These are phyloP conservation scores for Salicornia ramosissima DNA, from an alignment of 148 eudicot species.

Conservation along the genomic window DNA sequence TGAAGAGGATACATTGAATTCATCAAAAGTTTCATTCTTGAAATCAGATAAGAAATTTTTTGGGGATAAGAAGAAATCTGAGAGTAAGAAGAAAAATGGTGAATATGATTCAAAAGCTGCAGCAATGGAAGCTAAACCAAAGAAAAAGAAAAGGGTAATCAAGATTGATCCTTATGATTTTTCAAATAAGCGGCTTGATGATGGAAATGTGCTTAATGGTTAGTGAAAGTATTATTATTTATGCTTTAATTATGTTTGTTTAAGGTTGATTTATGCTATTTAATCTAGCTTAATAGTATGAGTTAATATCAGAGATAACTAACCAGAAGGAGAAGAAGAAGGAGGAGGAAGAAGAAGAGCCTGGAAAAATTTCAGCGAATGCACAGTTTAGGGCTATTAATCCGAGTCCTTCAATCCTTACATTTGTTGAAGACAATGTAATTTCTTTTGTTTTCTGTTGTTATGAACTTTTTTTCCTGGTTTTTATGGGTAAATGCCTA, in stretches of 20 bases:
- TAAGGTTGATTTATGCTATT: not conserved
- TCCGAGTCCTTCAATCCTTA: slow-evolving; percentile 72
- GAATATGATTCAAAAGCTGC: slow-evolving; percentile 23
- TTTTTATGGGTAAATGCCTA: too few species aligned
- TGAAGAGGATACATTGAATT: not conserved
- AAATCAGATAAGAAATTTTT: slow-evolving; percentile 19
- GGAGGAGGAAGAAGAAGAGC: slow-evolving; percentile 36
- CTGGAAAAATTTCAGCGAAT: slow-evolving; percentile 61
- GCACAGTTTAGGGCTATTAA: slow-evolving; percentile 93
- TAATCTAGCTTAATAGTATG: too few species aligned
- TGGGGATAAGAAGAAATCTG: slow-evolving; percentile 13
- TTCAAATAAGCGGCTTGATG: slow-evolving; percentile 59
- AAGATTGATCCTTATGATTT: slow-evolving; percentile 48
- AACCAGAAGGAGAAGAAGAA: slow-evolving; percentile 40
- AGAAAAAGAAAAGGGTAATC: slow-evolving; percentile 43
- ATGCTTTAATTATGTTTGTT: not conserved
- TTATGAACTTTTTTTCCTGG: not conserved
- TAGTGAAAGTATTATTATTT: slow-evolving; percentile 12
- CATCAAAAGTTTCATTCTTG: slow-evolving; percentile 22
- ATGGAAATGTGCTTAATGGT: slow-evolving; percentile 40
- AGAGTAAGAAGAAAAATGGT: slow-evolving; percentile 22
- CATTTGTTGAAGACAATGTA: slow-evolving; percentile 88
- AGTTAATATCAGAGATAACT: slow-evolving; percentile 34
- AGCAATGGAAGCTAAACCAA: slow-evolving; percentile 30
- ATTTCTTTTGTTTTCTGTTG: not conserved